Conservation (phyloP, 1,284 basidiomycete genomes). For the Malassezia sympodialis region DNA sequence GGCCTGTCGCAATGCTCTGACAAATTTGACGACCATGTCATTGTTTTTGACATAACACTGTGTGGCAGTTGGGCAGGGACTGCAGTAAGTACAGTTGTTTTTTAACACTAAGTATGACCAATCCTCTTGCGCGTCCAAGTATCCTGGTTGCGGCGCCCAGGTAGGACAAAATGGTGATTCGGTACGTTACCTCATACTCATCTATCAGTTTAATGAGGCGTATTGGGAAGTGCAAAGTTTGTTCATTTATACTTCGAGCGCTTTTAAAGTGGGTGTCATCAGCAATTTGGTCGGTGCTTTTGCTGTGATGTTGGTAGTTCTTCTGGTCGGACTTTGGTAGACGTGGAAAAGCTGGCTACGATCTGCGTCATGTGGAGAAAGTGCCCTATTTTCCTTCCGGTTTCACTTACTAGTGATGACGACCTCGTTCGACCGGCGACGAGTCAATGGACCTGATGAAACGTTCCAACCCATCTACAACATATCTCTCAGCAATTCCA, state of each 20-base stretch:
- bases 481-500: background rate
- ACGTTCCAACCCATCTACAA: slow-evolving; percentile 6
- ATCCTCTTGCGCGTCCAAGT: slow-evolving; percentile 25
- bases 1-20: slow-evolving; percentile 28
- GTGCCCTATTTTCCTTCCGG: background rate
- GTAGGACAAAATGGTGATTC: slow-evolving; percentile 29
- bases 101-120: slow-evolving; percentile 16
- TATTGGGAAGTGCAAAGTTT: slow-evolving; percentile 37
- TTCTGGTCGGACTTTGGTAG: background rate
- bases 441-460: slow-evolving; percentile 17
- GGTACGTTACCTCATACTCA: background rate
- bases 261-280: background rate
- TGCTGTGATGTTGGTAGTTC: background rate
- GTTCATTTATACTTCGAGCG: slow-evolving; percentile 22
- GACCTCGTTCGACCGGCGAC: slow-evolving; percentile 6
- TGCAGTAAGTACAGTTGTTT: slow-evolving; percentile 5
- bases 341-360: background rate
- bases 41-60: slow-evolving; percentile 41
- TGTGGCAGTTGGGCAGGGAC: slow-evolving; percentile 38
- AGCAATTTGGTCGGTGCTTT: background rate
- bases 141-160: slow-evolving; percentile 27
- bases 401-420: background rate
- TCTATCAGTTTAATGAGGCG: slow-evolving; percentile 22
- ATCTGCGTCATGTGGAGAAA: background rate
- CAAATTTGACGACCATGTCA: slow-evolving; percentile 33